Evolutionary conservation across 495 filamentous ascomycete species (phyloP).

Genomic region (Penicillium lagena): DNA sequence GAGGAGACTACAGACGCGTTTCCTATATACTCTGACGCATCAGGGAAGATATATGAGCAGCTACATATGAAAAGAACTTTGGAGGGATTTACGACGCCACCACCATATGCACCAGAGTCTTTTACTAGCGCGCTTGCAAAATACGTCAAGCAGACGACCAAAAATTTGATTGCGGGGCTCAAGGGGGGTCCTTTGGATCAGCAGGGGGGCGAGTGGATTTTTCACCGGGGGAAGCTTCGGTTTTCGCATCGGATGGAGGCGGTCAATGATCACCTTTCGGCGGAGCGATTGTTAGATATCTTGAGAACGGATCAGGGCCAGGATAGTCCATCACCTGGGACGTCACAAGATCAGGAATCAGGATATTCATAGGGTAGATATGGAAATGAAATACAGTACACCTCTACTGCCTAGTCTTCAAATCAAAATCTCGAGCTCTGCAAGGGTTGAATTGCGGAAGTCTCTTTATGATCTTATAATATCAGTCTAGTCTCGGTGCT

Average conservation of each 20-base stretch:
- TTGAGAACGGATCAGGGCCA: background rate
- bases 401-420: too few relatives aligned
- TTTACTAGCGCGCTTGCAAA: constrained; percentile 5
- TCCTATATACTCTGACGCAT: constrained; percentile 17
- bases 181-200: constrained; percentile 10
- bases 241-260: constrained; percentile 20
- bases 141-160: constrained; percentile 11
- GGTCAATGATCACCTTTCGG: constrained; percentile 19
- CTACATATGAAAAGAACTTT: constrained; percentile 14
- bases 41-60: constrained; percentile 13
- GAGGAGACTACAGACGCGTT: constrained; percentile 10
- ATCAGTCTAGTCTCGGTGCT: too few relatives aligned
- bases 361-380: too few relatives aligned
- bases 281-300: constrained; percentile 15
- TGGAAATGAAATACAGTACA: too few relatives aligned
- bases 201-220: constrained; percentile 22
- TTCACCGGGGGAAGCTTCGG: constrained; percentile 8
- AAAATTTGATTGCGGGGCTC: constrained; percentile 4
- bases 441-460: too few relatives aligned
- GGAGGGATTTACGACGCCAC: constrained; percentile 10
- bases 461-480: too few relatives aligned
- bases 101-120: constrained; percentile 6
- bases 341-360: too few relatives aligned
- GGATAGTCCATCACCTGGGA: too few relatives aligned
- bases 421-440: too few relatives aligned